Conservation (phyloP, 495 filamentous ascomycete species). For the Aspergillus leporis region DNA sequence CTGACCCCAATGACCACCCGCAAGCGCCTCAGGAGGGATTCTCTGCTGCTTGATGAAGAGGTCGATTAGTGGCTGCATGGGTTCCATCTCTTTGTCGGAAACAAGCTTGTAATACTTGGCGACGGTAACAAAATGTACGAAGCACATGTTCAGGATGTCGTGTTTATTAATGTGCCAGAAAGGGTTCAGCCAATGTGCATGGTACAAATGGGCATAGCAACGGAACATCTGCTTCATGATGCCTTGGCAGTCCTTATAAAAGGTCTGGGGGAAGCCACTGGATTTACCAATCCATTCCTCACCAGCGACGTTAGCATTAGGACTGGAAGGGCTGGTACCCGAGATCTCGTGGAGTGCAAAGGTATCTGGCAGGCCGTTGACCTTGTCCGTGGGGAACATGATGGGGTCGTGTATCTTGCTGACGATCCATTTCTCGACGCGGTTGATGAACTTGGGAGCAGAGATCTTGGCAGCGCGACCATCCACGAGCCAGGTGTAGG, state of each 20-base stretch:
- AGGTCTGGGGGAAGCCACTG: constrained; percentile 83
- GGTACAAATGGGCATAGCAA: constrained; percentile 89
- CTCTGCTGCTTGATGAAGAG: constrained; percentile 83
- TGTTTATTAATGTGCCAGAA: constrained; percentile 82
- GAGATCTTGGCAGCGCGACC: constrained; percentile 63
- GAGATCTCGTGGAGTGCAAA: constrained; percentile 61
- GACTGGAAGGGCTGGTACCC: constrained; percentile 53
- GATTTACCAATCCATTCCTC: constrained; percentile 83
- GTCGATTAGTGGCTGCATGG: constrained; percentile 90
- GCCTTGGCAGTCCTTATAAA: constrained; percentile 81
- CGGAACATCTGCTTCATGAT: constrained; percentile 98
- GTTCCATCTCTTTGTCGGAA: constrained; percentile 81
- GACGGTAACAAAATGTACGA: constrained; percentile 88
- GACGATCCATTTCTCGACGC: constrained; percentile 91
- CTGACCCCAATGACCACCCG: constrained; percentile 50
- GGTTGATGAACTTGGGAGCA: constrained; percentile 82
- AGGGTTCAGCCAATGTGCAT: constrained; percentile 77
- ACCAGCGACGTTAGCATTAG: constrained; percentile 41
- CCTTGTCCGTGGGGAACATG: constrained; percentile 81
- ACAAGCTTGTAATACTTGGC: constrained; percentile 82
- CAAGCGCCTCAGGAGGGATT: constrained; percentile 67
- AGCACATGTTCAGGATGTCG: constrained; percentile 91
- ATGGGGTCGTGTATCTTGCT: constrained; percentile 84
- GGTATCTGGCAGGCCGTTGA: constrained; percentile 53
- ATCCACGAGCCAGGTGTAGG: constrained; percentile 79